Percentiles rank a stretch among this genome's conserved stretches.
Evolutionary conservation across 1,139 yeast species (phyloP).

Genomic region (Zygosaccharomyces sapae): DNA sequence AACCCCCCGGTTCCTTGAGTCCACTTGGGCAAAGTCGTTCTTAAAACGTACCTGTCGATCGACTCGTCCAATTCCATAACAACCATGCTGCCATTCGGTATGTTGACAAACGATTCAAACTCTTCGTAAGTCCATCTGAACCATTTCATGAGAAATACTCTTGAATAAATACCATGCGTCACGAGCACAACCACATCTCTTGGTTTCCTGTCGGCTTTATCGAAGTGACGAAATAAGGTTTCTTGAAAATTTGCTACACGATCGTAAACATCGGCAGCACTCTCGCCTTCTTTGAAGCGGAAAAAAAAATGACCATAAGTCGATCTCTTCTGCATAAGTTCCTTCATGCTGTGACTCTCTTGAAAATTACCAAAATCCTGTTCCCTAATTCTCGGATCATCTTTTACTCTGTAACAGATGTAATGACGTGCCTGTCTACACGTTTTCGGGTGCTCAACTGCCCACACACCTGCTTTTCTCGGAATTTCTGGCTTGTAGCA

Average conservation of each 20-base stretch:
- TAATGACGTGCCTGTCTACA: slow-evolving; percentile 38
- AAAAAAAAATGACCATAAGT: slow-evolving; percentile 89
- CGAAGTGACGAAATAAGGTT: slow-evolving; percentile 75
- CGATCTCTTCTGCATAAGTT: slow-evolving; percentile 74
- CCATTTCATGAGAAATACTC: slow-evolving; percentile 92
- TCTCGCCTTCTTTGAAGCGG: slow-evolving; percentile 87
- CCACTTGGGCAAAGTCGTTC: slow-evolving; percentile 59
- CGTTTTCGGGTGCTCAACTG: slow-evolving; percentile 6
- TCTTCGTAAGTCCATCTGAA: slow-evolving; percentile 87
- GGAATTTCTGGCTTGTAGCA: slow-evolving; percentile 19
- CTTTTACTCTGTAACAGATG: slow-evolving; percentile 54
- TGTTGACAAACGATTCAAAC: slow-evolving; percentile 75
- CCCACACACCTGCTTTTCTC: slow-evolving; percentile 20
- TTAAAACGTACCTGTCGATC: slow-evolving; percentile 45
- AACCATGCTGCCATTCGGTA: slow-evolving; percentile 78
- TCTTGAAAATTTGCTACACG: slow-evolving; percentile 87
- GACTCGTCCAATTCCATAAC: slow-evolving; percentile 63
- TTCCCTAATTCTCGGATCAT: slow-evolving; percentile 87
- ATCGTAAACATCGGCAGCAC: slow-evolving; percentile 93
- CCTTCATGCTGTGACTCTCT: slow-evolving; percentile 48
- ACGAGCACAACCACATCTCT: slow-evolving; percentile 65
- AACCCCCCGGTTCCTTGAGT: slow-evolving; percentile 7
- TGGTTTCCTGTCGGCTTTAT: slow-evolving; percentile 32
- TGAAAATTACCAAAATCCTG: slow-evolving; percentile 95
- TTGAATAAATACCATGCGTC: slow-evolving; percentile 90